Evolutionary conservation across 768 basidiomycete species (phyloP).

Genomic region (Hysterangium stoloniferum): DNA sequence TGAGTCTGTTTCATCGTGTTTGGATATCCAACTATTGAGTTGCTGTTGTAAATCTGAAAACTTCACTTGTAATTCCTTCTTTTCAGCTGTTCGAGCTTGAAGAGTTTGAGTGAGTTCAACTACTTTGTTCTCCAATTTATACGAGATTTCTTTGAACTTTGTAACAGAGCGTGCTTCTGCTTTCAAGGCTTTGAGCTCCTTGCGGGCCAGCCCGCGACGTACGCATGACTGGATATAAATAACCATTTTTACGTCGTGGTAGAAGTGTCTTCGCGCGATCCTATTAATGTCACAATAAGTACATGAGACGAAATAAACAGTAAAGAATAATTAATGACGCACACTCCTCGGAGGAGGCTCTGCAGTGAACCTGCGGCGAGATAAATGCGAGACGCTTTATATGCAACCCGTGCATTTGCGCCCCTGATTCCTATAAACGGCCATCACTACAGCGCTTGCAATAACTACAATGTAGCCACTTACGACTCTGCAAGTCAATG

Average conservation of each 20-base stretch:
- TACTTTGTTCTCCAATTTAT: slow-evolving; percentile 97
- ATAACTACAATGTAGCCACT: slow-evolving; percentile 32
- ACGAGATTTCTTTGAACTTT: slow-evolving; percentile 98
- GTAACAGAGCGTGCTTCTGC: slow-evolving; percentile 94
- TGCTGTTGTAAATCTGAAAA: slow-evolving; percentile 78
- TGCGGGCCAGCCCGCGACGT: slow-evolving; percentile 80
- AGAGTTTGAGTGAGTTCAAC: slow-evolving; percentile 94
- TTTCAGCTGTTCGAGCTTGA: slow-evolving; percentile 85
- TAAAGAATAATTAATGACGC: slow-evolving; percentile 28
- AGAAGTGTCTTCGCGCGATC: slow-evolving; percentile 45
- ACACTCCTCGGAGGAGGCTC: slow-evolving; percentile 84
- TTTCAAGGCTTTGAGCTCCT: slow-evolving; percentile 74
- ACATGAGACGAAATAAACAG: neutral
- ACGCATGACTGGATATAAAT: slow-evolving; percentile 87
- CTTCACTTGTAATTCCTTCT: slow-evolving; percentile 75
- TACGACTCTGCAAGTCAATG: slow-evolving; percentile 77
- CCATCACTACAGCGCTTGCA: too few species aligned
- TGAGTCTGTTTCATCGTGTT: slow-evolving; percentile 80
- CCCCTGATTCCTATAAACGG: slow-evolving; percentile 60
- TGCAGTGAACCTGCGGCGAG: slow-evolving; percentile 72
- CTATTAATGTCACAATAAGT: slow-evolving; percentile 27
- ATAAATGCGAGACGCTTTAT: slow-evolving; percentile 43
- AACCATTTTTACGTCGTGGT: slow-evolving; percentile 59
- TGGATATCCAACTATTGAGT: slow-evolving; percentile 74
- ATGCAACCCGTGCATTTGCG: slow-evolving; percentile 54